Evolutionary conservation across 2,329 filamentous ascomycete species (phyloP).

Genomic region (Bipolaris oryzae): DNA sequence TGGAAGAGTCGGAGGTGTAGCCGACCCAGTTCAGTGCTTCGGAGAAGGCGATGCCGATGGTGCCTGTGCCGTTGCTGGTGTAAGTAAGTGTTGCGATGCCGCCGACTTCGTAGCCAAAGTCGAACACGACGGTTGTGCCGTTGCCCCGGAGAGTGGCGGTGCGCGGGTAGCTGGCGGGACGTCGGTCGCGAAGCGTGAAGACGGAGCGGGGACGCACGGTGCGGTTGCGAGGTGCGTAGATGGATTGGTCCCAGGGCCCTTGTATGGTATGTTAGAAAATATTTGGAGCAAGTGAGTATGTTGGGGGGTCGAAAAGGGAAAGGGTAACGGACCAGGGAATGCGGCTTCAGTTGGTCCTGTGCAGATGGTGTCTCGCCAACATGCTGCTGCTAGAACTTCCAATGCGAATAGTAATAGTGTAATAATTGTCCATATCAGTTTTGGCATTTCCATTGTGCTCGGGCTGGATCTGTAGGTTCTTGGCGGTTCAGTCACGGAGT

Average conservation of each 20-base stretch:
- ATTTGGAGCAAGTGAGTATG: not conserved
- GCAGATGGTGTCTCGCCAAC: conserved; percentile 64
- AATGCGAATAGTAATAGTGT: not conserved
- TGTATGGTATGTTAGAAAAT: not conserved
- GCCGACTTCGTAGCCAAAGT: conserved; percentile 65
- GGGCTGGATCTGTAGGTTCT: not conserved
- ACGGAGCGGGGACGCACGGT: conserved; percentile 56
- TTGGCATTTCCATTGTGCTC: not conserved
- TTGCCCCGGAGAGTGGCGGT: conserved; percentile 50
- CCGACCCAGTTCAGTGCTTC: conserved; percentile 54
- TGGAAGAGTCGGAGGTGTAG: conserved; percentile 52
- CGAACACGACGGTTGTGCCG: conserved; percentile 61
- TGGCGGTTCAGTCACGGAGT: not conserved
- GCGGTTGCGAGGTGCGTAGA: conserved; percentile 61
- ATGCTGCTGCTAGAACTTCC: conserved; percentile 34
- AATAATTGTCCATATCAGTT: not conserved
- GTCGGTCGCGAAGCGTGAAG: conserved; percentile 43
- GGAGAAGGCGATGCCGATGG: conserved; percentile 50
- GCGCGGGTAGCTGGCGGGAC: conserved; percentile 36
- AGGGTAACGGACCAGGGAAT: conserved; percentile 48
- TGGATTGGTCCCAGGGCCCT: conserved; percentile 64
- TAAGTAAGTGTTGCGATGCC: conserved; percentile 62
- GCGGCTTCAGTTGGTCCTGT: conserved; percentile 56
- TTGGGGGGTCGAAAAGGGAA: not conserved
- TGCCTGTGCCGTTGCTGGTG: conserved; percentile 46